Evolutionary conservation across 1,284 basidiomycete species (phyloP).

Genomic region (Inonotus obliquus): DNA sequence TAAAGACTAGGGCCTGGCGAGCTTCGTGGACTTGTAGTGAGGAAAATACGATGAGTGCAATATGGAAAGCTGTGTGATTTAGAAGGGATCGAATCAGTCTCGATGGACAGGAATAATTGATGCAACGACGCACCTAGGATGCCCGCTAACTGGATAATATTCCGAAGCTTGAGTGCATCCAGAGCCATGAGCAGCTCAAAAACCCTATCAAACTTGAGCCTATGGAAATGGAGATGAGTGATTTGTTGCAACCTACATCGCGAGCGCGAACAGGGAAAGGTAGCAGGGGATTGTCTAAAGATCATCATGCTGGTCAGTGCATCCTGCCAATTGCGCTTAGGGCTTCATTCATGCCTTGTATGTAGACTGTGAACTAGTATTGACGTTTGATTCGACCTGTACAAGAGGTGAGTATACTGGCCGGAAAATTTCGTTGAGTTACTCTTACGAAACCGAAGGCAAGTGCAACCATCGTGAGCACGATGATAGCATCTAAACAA

Average conservation of each 20-base stretch:
- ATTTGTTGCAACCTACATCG: slow-evolving; percentile 59
- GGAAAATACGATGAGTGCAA: slow-evolving; percentile 65
- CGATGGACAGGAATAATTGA: neutral
- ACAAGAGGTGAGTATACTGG: neutral
- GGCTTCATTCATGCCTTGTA: slow-evolving; percentile 45
- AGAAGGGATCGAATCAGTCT: neutral
- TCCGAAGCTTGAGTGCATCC: slow-evolving; percentile 66
- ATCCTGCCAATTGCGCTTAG: neutral
- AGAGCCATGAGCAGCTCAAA: slow-evolving; percentile 24
- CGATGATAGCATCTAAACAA: slow-evolving; percentile 42
- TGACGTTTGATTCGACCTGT: slow-evolving; percentile 52
- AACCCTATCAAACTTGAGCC: slow-evolving; percentile 15
- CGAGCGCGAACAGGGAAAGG: slow-evolving; percentile 74
- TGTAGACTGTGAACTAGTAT: slow-evolving; percentile 32
- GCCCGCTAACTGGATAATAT: slow-evolving; percentile 71
- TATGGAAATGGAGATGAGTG: neutral
- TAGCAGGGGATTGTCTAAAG: slow-evolving; percentile 77
- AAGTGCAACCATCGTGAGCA: slow-evolving; percentile 41
- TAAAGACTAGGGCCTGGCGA: slow-evolving; percentile 45
- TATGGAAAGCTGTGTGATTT: slow-evolving; percentile 56
- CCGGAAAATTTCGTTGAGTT: neutral
- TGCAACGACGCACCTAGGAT: slow-evolving; percentile 52
- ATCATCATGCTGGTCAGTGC: neutral
- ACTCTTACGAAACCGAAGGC: slow-evolving; percentile 32
- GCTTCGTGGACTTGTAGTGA: slow-evolving; percentile 74